These are phyloP conservation scores for Russula foetens DNA, from an alignment of 768 basidiomycete genomes.

Conservation along the genomic window DNA sequence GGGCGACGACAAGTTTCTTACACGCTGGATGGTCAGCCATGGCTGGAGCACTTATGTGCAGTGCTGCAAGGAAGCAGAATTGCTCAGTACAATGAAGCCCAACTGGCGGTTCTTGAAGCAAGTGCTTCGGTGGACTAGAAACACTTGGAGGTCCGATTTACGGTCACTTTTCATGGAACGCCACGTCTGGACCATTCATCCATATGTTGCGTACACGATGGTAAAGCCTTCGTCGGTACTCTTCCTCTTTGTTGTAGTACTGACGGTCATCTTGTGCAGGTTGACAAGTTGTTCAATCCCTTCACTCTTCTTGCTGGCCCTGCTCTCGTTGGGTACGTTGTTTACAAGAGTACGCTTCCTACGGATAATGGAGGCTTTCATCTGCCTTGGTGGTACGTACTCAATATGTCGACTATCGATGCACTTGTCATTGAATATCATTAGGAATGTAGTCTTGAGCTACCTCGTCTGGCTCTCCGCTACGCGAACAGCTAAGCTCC, in stretches of 20 bases:
- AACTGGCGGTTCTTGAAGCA: constrained; percentile 96
- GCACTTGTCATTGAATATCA: neutral
- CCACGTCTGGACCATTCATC: constrained; percentile 81
- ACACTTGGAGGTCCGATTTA: constrained; percentile 89
- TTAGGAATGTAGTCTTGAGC: constrained; percentile 60
- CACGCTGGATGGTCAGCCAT: constrained; percentile 93
- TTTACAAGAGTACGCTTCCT: constrained; percentile 72
- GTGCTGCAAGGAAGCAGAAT: constrained; percentile 75
- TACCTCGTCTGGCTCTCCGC: constrained; percentile 66
- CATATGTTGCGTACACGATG: constrained; percentile 82
- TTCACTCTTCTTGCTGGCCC: constrained; percentile 84
- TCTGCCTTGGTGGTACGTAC: constrained; percentile 69
- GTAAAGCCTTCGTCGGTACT: constrained; percentile 32
- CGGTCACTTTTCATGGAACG: constrained; percentile 85
- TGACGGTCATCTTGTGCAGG: constrained; percentile 33
- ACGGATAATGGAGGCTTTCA: constrained; percentile 66
- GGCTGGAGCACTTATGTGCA: constrained; percentile 95
- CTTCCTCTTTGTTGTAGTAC: neutral
- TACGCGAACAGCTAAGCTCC: constrained; percentile 65
- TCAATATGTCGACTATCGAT: neutral
- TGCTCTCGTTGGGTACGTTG: constrained; percentile 62
- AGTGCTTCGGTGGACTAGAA: constrained; percentile 87
- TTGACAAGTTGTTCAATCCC: constrained; percentile 81
- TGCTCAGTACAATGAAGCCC: constrained; percentile 91
- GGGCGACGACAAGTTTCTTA: constrained; percentile 91